phyloP scores from a whole-genome alignment of 495 filamentous ascomycete species.

The Penicillium herquei region DNA sequence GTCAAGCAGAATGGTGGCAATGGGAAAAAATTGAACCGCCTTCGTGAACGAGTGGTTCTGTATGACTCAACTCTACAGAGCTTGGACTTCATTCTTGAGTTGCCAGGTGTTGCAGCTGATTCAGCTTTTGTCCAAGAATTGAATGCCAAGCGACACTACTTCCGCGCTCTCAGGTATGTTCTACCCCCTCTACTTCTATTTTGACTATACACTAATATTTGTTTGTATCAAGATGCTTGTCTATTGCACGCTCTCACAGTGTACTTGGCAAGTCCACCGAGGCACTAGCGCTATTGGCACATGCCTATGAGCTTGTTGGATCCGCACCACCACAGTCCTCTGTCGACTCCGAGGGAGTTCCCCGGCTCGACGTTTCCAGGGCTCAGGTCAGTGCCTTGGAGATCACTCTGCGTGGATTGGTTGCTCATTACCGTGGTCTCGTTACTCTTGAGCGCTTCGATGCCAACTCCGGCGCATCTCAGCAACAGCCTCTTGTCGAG shows the following conservation, averaged over 20 bases:
- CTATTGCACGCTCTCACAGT: conserved; percentile 81
- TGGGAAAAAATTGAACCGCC: conserved; percentile 67
- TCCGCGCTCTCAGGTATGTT: conserved; percentile 78
- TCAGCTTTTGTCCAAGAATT: conserved; percentile 71
- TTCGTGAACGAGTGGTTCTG: conserved; percentile 87
- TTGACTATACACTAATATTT: conserved; percentile 7
- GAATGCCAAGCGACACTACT: conserved; percentile 75
- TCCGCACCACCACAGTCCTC: conserved; percentile 34
- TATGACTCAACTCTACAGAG: conserved; percentile 90
- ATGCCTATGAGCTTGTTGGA: conserved; percentile 57
- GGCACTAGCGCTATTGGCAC: conserved; percentile 77
- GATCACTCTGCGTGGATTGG: conserved; percentile 59
- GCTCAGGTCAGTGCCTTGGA: conserved; percentile 56
- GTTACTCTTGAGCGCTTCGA: conserved; percentile 70
- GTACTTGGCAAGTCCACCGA: conserved; percentile 70
- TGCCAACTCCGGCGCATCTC: conserved; percentile 27
- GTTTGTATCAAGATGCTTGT: conserved; percentile 61
- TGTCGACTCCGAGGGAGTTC: conserved; percentile 34
- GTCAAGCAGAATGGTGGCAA: conserved; percentile 61
- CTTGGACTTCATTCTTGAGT: conserved; percentile 82
- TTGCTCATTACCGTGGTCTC: conserved; percentile 75
- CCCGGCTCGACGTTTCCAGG: conserved; percentile 60
- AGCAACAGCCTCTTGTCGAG: conserved; percentile 60
- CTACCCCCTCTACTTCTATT: background rate
- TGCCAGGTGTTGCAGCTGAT: conserved; percentile 91